Base-by-base conservation (phyloP, 495 filamentous ascomycete genomes). In the Podospora anserina region DNA sequence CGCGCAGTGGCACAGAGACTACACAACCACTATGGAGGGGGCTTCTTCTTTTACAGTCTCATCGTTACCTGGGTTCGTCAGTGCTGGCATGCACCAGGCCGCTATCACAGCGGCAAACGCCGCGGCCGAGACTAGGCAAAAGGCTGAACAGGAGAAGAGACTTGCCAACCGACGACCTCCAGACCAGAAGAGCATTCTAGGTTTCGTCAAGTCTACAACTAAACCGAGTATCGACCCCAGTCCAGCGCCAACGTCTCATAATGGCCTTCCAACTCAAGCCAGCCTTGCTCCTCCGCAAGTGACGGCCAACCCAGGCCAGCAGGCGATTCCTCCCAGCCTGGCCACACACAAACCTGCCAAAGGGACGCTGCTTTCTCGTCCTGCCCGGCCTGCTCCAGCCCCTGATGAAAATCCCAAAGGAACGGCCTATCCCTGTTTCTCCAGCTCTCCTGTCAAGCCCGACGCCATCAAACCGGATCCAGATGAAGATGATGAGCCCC, bases 371-470 rank as follows among this genome's bases (percentile, higher is more conserved):
- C 39, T 49, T 16, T 49, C 39, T 16, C 39, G 39, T 49, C 39
- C 39, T 49, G 6, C 13, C 15, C 39, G 39, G 39, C 39, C 39
- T 49, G 39, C 15, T 11, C 39, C 39, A 49, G 39, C 39, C 15
- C 9, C 39, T 1, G 66, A 69, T 2, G 53, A 60, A 0, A 16
- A 68, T 0, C 30, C 15, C 0, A 59, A 57, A 19, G 13, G 63
- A 19, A 82, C 81, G 64, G 77, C 78, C n/a, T 84, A 84, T 63
- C 39, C 76, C 7, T 80, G 76, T 64, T 84, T 84, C 61, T 84
- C 82, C 0, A 84, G 82, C 70, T 84, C 82, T 15, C 82, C 82
- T 13, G 69, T 75, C 1, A 72, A 72, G 53, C 76, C 77, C 6
- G 53, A 69, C 16, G 2, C 65, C 0, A 57, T 16, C 55, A 66